A percentile compares a stretch with the other conserved stretches of the same genome.
Evolutionary conservation across 306 rosid species (phyloP).

Genomic region (barrel medic (Medicago truncatula)): MtrunA17r5.0-ANR NC_053047.1:14066001-14066500

Average conservation of each 20-base stretch:
- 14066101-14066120: neutral
- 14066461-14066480: too few species aligned
- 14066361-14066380: slow-evolving; percentile 27
- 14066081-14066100: slow-evolving; percentile 3
- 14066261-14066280: slow-evolving; percentile 22
- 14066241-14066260: slow-evolving; percentile 3
- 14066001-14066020: neutral
- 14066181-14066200: slow-evolving; percentile 9
- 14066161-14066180: neutral
- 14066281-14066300: neutral
- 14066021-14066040: neutral
- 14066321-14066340: slow-evolving; percentile 8
- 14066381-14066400: slow-evolving; percentile 12
- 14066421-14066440: neutral
- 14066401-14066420: neutral
- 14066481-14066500: too few species aligned
- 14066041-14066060: neutral
- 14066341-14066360: slow-evolving; percentile 14
- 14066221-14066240: slow-evolving; percentile 24
- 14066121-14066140: neutral
- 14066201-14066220: slow-evolving; percentile 14
- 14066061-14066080: slow-evolving; percentile 16
- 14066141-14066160: neutral
- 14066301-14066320: neutral
- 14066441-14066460: too few species aligned